Percentiles rank a stretch among this genome's conserved stretches.
These are phyloP conservation scores for Emmonsia crescens DNA, from an alignment of 2,329 filamentous ascomycete genomes.

Conservation along the genomic window DNA sequence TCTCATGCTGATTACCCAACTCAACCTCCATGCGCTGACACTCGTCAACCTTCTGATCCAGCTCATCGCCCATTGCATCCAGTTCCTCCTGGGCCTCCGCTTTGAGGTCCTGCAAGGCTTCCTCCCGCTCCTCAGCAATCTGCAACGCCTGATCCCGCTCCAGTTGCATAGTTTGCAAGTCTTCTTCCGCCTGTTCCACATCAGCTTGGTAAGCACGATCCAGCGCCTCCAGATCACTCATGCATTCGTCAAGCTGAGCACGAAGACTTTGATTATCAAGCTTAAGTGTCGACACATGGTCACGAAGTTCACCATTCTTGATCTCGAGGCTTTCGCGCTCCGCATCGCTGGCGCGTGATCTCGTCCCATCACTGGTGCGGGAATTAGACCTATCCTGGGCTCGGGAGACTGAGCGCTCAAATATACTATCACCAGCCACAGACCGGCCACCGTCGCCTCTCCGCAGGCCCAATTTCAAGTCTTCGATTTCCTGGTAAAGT, in stretches of 20 bases:
- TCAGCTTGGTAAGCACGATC: conserved; percentile 68
- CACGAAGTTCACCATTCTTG: conserved; percentile 69
- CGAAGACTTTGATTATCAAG: conserved; percentile 84
- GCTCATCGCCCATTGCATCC: conserved; percentile 49
- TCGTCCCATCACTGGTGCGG: conserved; percentile 57
- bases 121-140: conserved; percentile 55
- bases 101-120: conserved; percentile 40
- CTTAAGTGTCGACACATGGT: conserved; percentile 75
- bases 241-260: conserved; percentile 66
- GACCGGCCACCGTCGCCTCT: conserved; percentile 52
- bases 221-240: conserved; percentile 67
- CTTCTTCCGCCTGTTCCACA: conserved; percentile 65
- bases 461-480: conserved; percentile 78
- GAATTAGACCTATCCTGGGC: conserved; percentile 66
- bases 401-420: conserved; percentile 87
- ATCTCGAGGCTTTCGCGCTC: conserved; percentile 81
- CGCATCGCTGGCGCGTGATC: conserved; percentile 56
- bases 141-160: conserved; percentile 80
- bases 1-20: conserved; percentile 66
- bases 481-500: conserved; percentile 93
- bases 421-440: conserved; percentile 70
- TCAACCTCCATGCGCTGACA: conserved; percentile 60
- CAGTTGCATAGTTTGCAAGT: conserved; percentile 64
- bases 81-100: conserved; percentile 51
- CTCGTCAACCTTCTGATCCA: conserved; percentile 61